phyloP scores from a whole-genome alignment of 2,329 filamentous ascomycete species.

The Emmonsiellopsis sp. region DNA sequence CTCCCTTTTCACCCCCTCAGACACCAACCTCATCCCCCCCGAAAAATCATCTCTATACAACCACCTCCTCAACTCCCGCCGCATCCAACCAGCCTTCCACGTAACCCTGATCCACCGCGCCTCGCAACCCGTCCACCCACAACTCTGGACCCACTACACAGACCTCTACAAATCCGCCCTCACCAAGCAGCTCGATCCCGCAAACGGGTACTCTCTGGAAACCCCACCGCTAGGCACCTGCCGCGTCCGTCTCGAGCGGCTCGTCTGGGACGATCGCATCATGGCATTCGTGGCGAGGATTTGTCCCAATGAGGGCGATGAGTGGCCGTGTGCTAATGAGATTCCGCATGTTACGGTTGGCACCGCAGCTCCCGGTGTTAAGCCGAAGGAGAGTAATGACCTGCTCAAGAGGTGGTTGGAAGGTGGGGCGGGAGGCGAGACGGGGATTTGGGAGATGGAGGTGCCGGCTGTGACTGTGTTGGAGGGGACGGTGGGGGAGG shows the following conservation, averaged over 20 bases:
- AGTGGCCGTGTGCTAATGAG: conserved; percentile 63
- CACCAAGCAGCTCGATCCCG: conserved; percentile 17
- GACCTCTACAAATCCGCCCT: conserved; percentile 44
- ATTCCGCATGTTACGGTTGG: conserved; percentile 86
- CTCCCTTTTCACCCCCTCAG: conserved; percentile 52
- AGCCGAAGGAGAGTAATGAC: conserved; percentile 91
- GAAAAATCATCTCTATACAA: conserved; percentile 60
- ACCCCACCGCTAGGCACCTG: conserved; percentile 27
- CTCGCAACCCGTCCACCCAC: conserved; percentile 49
- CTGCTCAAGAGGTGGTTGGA: conserved; percentile 68
- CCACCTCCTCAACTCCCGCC: conserved; percentile 61
- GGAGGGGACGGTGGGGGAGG: conserved; percentile 45
- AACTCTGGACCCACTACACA: conserved; percentile 67
- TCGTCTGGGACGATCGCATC: conserved; percentile 77
- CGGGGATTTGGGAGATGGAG: conserved; percentile 46
- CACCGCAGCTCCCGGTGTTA: conserved; percentile 63
- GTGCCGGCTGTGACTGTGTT: conserved; percentile 48
- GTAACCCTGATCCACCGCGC: conserved; percentile 86
- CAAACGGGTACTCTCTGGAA: conserved; percentile 15
- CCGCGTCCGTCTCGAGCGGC: conserved; percentile 48
- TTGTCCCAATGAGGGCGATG: conserved; percentile 35
- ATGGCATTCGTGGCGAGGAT: conserved; percentile 88
- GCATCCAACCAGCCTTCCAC: conserved; percentile 80
- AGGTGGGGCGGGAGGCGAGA: conserved; percentile 41
- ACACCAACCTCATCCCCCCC: conserved; percentile 33